These are phyloP conservation scores for Exobasidium rhododendri DNA, from an alignment of 1,284 basidiomycete species.

Conservation along the genomic window DNA sequence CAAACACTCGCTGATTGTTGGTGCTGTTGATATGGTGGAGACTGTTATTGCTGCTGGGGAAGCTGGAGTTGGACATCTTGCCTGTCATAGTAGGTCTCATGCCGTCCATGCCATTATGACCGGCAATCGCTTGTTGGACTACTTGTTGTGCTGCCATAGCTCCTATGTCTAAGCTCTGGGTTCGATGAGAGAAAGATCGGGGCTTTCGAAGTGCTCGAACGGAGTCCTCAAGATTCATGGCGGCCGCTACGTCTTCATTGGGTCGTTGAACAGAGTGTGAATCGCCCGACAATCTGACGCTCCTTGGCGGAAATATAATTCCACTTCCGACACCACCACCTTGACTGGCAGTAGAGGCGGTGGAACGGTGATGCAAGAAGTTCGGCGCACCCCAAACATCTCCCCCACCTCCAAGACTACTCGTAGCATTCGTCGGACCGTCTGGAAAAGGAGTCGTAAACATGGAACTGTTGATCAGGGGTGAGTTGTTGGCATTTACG, in stretches of 20 bases:
- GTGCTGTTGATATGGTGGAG: constrained; percentile 14
- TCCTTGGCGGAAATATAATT: constrained; percentile 16
- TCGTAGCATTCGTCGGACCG: neutral
- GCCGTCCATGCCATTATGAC: neutral
- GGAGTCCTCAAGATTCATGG: constrained; percentile 37
- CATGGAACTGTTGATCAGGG: neutral
- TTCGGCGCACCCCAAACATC: constrained; percentile 2
- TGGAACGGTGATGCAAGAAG: neutral
- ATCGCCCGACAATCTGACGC: constrained; percentile 11
- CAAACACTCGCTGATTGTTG: constrained; percentile 25
- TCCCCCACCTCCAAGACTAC: neutral
- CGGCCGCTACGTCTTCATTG: constrained; percentile 34
- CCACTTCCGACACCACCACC: neutral
- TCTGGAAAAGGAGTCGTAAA: neutral
- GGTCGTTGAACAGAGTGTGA: constrained; percentile 6
- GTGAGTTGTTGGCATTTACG: neutral
- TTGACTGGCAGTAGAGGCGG: constrained; percentile 1
- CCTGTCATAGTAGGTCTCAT: constrained; percentile 7
- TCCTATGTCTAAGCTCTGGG: constrained; percentile 46
- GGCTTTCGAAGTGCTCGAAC: constrained; percentile 39
- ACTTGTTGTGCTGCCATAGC: constrained; percentile 39
- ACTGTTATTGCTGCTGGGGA: neutral
- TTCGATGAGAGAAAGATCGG: constrained; percentile 42
- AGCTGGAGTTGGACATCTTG: constrained; percentile 8
- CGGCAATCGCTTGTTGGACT: constrained; percentile 13